These are phyloP conservation scores for Decorospora gaudefroyi DNA, from an alignment of 2,329 filamentous ascomycete species.

Conservation along the genomic window DNA sequence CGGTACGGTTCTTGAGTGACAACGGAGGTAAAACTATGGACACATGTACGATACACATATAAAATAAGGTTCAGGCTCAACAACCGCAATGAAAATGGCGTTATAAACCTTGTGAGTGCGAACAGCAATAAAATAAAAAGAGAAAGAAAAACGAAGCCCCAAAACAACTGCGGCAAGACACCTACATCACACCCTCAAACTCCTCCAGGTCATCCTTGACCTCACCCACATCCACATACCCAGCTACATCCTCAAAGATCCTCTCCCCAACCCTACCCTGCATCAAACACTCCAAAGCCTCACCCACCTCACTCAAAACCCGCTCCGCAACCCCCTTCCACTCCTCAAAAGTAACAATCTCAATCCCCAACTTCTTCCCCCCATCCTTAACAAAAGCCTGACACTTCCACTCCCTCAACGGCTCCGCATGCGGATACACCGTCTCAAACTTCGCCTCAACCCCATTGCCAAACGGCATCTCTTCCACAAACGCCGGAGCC, in stretches of 20 bases:
- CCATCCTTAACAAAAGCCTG: conserved; percentile 60
- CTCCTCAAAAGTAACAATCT: conserved; percentile 64
- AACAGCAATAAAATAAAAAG: no score
- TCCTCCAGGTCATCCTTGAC: conserved; percentile 19
- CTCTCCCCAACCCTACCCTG: conserved; percentile 22
- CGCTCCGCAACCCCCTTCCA: conserved; percentile 59
- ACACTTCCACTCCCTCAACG: conserved; percentile 59
- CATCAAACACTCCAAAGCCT: conserved; percentile 32
- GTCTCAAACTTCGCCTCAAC: conserved; percentile 57
- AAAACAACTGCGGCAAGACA: no score
- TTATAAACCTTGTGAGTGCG: no score
- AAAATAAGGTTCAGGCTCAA: no score
- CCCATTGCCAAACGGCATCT: conserved; percentile 51
- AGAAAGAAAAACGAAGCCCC: no score
- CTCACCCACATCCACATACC: conserved; percentile 3
- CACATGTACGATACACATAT: no score
- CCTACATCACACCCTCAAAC: conserved; percentile 31
- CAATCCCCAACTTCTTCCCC: conserved; percentile 58
- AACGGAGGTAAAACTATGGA: no score
- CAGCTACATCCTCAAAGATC: conserved; percentile 24
- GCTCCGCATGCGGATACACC: conserved; percentile 56
- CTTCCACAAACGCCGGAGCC: conserved; percentile 60
- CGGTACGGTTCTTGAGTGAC: no score
- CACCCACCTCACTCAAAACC: conserved; percentile 53
- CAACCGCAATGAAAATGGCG: no score